Conservation (phyloP, 805 yeast species). For the Hanseniaspora lachancei region DNA sequence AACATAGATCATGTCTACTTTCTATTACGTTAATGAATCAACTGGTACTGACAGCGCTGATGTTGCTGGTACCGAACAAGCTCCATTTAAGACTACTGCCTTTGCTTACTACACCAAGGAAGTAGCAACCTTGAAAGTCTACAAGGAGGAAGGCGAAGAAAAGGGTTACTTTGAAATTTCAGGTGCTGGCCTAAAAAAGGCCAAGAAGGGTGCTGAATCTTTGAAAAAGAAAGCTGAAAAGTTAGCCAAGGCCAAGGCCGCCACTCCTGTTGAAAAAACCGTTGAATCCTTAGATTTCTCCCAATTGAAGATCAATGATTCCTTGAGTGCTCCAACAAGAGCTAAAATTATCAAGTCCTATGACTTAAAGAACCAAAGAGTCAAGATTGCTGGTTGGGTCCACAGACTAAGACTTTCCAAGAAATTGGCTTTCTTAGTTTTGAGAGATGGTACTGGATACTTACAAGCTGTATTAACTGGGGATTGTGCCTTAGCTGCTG, state of each 20-base stretch:
- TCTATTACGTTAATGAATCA: constrained; percentile 59
- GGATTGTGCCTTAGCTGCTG: constrained; percentile 81
- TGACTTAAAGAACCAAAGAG: constrained; percentile 52
- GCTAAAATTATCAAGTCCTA: constrained; percentile 51
- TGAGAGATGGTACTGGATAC: constrained; percentile 91
- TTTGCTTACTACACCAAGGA: constrained; percentile 47
- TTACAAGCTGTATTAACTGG: constrained; percentile 81
- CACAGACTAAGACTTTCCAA: constrained; percentile 90
- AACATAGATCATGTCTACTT: constrained; percentile 17
- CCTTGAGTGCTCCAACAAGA: constrained; percentile 55
- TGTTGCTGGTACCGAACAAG: constrained; percentile 48
- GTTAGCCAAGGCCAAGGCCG: constrained; percentile 44
- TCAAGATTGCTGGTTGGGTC: constrained; percentile 82
- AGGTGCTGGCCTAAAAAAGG: constrained; percentile 87
- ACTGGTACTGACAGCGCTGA: constrained; percentile 52
- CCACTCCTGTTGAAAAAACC: constrained; percentile 40
- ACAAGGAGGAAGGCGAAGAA: constrained; percentile 41
- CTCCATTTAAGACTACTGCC: constrained; percentile 74
- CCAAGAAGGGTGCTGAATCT: constrained; percentile 90
- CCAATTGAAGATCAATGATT: constrained; percentile 51
- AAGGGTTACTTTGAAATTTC: constrained; percentile 41
- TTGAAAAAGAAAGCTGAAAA: constrained; percentile 55
- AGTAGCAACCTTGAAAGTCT: constrained; percentile 44
- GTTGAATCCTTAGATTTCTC: constrained; percentile 66
- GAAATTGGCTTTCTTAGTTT: constrained; percentile 76